Base-by-base conservation (phyloP, 1,284 basidiomycete species). In the Ganoderma leucocontextum region DNA sequence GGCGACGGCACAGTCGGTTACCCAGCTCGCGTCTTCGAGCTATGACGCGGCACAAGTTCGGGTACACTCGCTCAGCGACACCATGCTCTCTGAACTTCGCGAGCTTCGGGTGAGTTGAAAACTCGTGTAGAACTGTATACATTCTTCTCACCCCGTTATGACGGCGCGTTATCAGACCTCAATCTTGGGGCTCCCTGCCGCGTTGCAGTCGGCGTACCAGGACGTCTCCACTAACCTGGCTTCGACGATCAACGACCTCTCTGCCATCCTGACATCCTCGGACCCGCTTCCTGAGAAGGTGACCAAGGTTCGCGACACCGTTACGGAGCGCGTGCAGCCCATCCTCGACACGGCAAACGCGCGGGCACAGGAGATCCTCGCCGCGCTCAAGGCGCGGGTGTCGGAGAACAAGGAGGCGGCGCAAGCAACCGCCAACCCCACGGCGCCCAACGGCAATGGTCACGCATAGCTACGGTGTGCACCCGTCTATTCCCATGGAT, bases 1-100 rank as follows among this genome's bases (percentile, higher is more conserved):
- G 1, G 87, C 88, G 55, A 90, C 89, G 33, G 90, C 91, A n/a
- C 84, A 89, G 36, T 82, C 83, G 60, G 85, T 94, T 75, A 86
- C 86, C 72, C 78, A 80, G 12, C 81, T 89, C 80, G 86, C 76
- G 77, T 90, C 89, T 0, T 83, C 85, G 10, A 87, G 88, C 67
- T 77, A 87, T 55, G 76, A 78, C 4, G 80, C 81, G 53, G 87
- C 87, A 9, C 87, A 90, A 70, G 75, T 82, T 47, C 78, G 77
- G 70, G 78, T 80, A 53, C 84, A 89, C 74, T 70, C 80, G 2
- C 85, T 92, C 44, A 90, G 89, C 60, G 86, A 90, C 68, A 86
- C 79, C 60, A 88, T 93, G 88, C 78, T 92, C 59, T 64, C 76
- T 29, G 89, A 93, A 72, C 83, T 93, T 57, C 85, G 89, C 72